A percentile compares a stretch with the other conserved stretches of the same genome.
phyloP scores from a whole-genome alignment of 1,139 yeast species.

The Debaryomyces robertsiae region DNA sequence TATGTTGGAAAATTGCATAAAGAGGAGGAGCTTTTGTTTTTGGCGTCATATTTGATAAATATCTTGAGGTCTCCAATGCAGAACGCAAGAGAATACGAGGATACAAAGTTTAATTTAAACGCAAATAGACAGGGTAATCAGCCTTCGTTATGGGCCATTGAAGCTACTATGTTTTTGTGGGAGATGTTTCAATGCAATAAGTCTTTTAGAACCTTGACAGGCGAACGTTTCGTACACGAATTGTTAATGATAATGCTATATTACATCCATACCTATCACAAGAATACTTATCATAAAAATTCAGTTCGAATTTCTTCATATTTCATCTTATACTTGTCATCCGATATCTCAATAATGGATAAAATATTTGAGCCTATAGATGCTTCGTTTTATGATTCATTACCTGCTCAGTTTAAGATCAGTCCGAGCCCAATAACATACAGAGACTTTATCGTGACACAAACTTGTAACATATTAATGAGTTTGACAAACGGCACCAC shows the following conservation, averaged over 20 bases:
- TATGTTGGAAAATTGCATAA: constrained; percentile 57
- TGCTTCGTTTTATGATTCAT: constrained; percentile 38
- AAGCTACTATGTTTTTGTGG: constrained; percentile 67
- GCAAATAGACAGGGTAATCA: constrained; percentile 21
- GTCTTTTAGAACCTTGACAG: constrained; percentile 49
- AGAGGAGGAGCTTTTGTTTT: constrained; percentile 52
- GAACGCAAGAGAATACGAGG: constrained; percentile 20
- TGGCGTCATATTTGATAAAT: constrained; percentile 48
- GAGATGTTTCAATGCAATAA: constrained; percentile 76
- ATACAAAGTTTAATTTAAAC: constrained; percentile 21
- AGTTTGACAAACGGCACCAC: constrained; percentile 5
- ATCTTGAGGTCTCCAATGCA: constrained; percentile 50
- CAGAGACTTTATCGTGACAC: constrained; percentile 63
- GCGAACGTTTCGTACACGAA: constrained; percentile 54
- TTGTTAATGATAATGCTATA: constrained; percentile 56
- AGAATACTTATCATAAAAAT: constrained; percentile 34
- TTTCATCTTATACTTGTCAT: constrained; percentile 60
- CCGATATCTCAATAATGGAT: constrained; percentile 45
- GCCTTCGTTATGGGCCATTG: constrained; percentile 56
- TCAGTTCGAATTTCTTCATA: constrained; percentile 62
- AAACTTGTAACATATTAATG: constrained; percentile 38
- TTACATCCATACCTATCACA: constrained; percentile 53
- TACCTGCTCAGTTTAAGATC: constrained; percentile 52
- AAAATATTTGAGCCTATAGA: constrained; percentile 44
- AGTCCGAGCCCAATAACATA: constrained; percentile 47